Base-by-base conservation (phyloP, 805 yeast species). In the Candida pseudofarinosa region DNA sequence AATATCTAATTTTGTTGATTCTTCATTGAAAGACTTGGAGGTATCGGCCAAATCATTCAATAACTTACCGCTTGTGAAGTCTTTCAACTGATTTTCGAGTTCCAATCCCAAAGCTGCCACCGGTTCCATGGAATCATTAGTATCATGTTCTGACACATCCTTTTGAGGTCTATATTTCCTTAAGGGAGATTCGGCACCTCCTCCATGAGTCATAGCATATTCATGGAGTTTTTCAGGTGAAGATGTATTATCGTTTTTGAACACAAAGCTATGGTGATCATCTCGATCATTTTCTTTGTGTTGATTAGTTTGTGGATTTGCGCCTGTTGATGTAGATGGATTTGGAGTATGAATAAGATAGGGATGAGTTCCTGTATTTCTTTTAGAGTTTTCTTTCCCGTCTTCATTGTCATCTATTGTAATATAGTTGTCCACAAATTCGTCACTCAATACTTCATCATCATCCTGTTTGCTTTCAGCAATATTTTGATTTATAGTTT, bases 91-190 rank as follows among this genome's bases (percentile, higher is more conserved):
- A 7, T 56, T 44, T 35, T 62, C 62, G 19, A 62, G 51, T 39
- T 53, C 53, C 19, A 52, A 36, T 3, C 59, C 59, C 20, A 58
- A 48, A 1, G 62, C 60, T 1, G 67, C 67, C 5, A 56, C 56
- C 3, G 56, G 36, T 44, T 60, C 65, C 14, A 63, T 48, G 3
- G 57, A 51, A 10, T 58, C 66, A 1, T 60, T 52, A 4, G 46
- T 53, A 4, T 56, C 49, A 12, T 62, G 47, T 14, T 35, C 37
- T 10, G 36, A 20, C 12, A 33, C 7, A 26, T 16, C 16, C 26
- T 26, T 28, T 47, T 39, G 12, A n/a, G 54, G 49, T 36, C 46
- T 51, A 40, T 44, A 57, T 13, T 48, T 51, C 42, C 58, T 44
- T 36, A 58, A 52, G 3, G 65, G 65, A 33, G 62, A 59, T 12